phyloP scores from a whole-genome alignment of 164 flowering plant genomes.

The Tinospora cordifolia region DNA sequence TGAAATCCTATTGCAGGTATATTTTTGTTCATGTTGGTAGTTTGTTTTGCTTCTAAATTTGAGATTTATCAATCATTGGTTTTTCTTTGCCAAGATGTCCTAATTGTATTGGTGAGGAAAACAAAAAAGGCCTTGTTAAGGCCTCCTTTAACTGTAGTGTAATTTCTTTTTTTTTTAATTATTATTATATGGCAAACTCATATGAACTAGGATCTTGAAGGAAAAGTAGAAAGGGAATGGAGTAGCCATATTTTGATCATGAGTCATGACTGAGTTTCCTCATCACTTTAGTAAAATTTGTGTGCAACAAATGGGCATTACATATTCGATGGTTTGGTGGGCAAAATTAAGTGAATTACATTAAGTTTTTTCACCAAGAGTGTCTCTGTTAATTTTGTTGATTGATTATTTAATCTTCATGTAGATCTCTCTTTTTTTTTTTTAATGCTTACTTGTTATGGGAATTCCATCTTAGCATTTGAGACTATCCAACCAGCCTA shows the following conservation, averaged over 20 bases:
- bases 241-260: too few species aligned
- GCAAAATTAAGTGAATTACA: neutral
- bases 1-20: slow-evolving; percentile 3
- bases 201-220: neutral
- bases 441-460: too few species aligned
- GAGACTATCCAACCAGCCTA: too few species aligned
- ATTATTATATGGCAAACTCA: neutral
- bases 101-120: neutral
- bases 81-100: neutral
- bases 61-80: neutral
- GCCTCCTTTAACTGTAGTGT: neutral
- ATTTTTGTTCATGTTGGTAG: slow-evolving; percentile 1
- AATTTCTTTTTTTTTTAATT: neutral
- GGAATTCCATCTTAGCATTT: too few species aligned
- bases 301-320: too few species aligned
- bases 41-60: neutral
- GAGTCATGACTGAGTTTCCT: too few species aligned
- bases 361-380: neutral
- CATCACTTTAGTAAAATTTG: too few species aligned
- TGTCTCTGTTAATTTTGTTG: neutral
- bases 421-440: too few species aligned
- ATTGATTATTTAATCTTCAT: too few species aligned
- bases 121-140: neutral
- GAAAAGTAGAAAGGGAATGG: too few species aligned
- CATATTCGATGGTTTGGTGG: neutral